Base-by-base conservation (phyloP, 805 yeast species). In the Brettanomyces anomalus region DNA sequence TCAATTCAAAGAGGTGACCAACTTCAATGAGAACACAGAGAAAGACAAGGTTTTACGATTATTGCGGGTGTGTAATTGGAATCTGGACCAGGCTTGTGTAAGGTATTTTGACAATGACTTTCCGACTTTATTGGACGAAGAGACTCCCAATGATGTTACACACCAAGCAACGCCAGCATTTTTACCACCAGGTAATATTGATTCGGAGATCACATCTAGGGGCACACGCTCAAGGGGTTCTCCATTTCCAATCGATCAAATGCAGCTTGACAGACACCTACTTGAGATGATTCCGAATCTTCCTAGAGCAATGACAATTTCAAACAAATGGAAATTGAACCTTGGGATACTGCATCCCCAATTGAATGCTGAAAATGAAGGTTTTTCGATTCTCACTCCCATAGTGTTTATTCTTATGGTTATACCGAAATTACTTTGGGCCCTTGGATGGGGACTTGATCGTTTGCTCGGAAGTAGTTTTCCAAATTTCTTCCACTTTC, bases 31-130 rank as follows among this genome's bases (percentile, higher is more conserved):
- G 8, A 74, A 70, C 5, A 69, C 64, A 0, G 74, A 75, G 21
- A 60, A 67, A 37, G 69, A 68, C 1, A 66, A 71, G 36, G 70
- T 79, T 3, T 57, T 71, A 4, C 58, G 65, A 41, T 56, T 80
- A 20, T 55, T 81, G 41, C 58, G 67, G 28, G 68, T 72, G 38
- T 71, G 77, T 50, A 71, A 76, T 39, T 79, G 79, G 79, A 71
- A 79, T 51, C 54, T 82, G 40, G 85, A 81, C 51, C 65, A 71
- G 36, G 77, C 87, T 1, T 59, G 80, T 28, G 71, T 81, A 3
- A 68, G 76, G 40, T 82, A 70, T 55, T 79, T 79, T 54, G 89
- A 82, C 50, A 73, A 71, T 16, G 66, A 70, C 40, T 66, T 76
- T 60, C 65, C 65, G 3, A 51, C 60, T 1, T 37, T 60, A 14